Percentiles rank a stretch among this genome's conserved stretches.
Conservation (phyloP, 768 basidiomycete species). For the Boletus edulis region DNA sequence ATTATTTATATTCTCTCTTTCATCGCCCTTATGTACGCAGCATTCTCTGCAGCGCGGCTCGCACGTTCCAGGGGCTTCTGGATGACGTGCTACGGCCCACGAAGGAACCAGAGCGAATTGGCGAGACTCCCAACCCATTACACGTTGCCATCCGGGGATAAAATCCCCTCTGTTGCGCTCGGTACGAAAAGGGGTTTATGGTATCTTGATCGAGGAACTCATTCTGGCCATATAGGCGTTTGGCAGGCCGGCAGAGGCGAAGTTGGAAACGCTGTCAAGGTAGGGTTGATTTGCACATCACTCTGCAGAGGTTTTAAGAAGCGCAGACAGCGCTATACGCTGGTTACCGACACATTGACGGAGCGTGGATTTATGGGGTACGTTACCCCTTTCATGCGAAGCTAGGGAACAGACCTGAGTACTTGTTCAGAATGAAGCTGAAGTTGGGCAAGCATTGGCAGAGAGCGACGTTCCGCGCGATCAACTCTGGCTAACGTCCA, state of each 20-base stretch:
- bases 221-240: slow-evolving; percentile 42
- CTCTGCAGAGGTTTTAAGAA: background rate
- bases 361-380: slow-evolving; percentile 68
- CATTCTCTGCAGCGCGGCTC: slow-evolving; percentile 16
- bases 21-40: slow-evolving; percentile 21
- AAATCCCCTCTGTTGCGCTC: slow-evolving; percentile 65
- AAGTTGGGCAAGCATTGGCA: slow-evolving; percentile 62
- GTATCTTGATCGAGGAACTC: background rate
- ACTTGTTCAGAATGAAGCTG: slow-evolving; percentile 57
- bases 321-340: slow-evolving; percentile 52
- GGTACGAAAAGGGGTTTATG: slow-evolving; percentile 35
- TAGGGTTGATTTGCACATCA: slow-evolving; percentile 8
- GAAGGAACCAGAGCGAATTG: slow-evolving; percentile 22
- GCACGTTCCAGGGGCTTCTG: slow-evolving; percentile 21
- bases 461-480: slow-evolving; percentile 59
- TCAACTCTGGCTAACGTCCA: slow-evolving; percentile 65
- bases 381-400: slow-evolving; percentile 13
- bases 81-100: slow-evolving; percentile 17
- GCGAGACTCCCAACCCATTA: slow-evolving; percentile 44
- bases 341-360: slow-evolving; percentile 73
- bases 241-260: slow-evolving; percentile 58
- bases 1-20: slow-evolving; percentile 22
- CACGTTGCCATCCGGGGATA: slow-evolving; percentile 62
- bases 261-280: slow-evolving; percentile 69
- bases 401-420: slow-evolving; percentile 1